Percentiles rank a stretch among this genome's conserved stretches.
phyloP scores from a whole-genome alignment of 2,329 filamentous ascomycete species.

The Penicillium sp. region DNA sequence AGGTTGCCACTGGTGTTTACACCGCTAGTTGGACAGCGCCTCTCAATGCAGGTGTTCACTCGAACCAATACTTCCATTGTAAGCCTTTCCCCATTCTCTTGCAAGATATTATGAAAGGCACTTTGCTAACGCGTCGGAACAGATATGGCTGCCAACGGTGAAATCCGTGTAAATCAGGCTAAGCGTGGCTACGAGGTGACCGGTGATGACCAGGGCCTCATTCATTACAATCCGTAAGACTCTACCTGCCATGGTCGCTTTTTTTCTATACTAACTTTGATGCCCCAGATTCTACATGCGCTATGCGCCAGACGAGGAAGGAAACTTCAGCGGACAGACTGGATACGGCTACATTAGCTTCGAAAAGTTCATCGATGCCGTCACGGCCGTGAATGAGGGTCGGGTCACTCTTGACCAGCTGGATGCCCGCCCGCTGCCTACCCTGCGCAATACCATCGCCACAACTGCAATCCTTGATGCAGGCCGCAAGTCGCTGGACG shows the following conservation, averaged over 20 bases:
- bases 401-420: constrained; percentile 68
- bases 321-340: constrained; percentile 85
- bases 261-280: background rate
- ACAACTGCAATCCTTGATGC: constrained; percentile 91
- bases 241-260: background rate
- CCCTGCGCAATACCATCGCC: constrained; percentile 80
- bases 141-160: constrained; percentile 74
- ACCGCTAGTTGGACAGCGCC: constrained; percentile 94
- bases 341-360: constrained; percentile 93
- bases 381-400: constrained; percentile 71
- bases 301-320: constrained; percentile 89
- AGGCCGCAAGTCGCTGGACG: constrained; percentile 77
- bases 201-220: constrained; percentile 67
- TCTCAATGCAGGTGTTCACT: constrained; percentile 89
- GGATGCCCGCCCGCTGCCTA: constrained; percentile 76
- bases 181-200: constrained; percentile 93
- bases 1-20: constrained; percentile 81
- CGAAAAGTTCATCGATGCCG: constrained; percentile 92
- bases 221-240: constrained; percentile 77
- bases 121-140: constrained; percentile 1
- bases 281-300: constrained; percentile 75
- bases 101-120: background rate
- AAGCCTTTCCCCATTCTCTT: constrained; percentile 14
- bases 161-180: constrained; percentile 86
- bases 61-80: constrained; percentile 93